A percentile compares a stretch with the other conserved stretches of the same genome.
Evolutionary conservation across 2,329 filamentous ascomycete species (phyloP).

Genomic region (Cyphellophora attinorum): DNA sequence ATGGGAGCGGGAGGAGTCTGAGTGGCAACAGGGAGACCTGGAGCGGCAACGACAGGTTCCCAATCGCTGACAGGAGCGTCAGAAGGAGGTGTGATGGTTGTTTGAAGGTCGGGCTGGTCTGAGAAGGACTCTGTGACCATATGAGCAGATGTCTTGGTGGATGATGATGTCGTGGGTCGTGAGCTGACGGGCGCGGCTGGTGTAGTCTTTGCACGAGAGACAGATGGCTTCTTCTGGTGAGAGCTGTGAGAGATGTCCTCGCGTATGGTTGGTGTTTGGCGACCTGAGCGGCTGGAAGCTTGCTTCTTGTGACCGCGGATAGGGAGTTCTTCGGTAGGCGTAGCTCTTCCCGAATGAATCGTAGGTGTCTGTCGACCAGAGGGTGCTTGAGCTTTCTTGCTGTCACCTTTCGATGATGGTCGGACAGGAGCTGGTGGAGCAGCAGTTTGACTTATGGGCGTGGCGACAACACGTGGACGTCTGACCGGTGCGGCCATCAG

Average conservation of each 20-base stretch:
- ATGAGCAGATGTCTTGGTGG: slow-evolving; percentile 1
- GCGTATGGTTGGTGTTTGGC: slow-evolving; percentile 7
- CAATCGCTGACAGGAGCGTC: too few relatives aligned
- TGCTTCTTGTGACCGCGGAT: slow-evolving; percentile 8
- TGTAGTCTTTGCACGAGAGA: slow-evolving; percentile 4
- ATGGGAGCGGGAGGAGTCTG: slow-evolving; percentile 2
- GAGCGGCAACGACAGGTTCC: too few relatives aligned
- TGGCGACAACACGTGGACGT: slow-evolving; percentile 17
- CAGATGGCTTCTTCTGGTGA: slow-evolving; percentile 4
- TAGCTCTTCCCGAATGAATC: slow-evolving; percentile 11
- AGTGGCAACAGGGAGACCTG: too few relatives aligned
- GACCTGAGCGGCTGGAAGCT: slow-evolving; percentile 4
- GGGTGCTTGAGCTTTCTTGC: slow-evolving; percentile 3
- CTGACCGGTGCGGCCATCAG: slow-evolving; percentile 18
- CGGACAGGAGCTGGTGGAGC: slow-evolving; percentile 1
- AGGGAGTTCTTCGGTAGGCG: slow-evolving; percentile 5
- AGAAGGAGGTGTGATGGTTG: too few relatives aligned
- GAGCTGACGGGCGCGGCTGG: neutral
- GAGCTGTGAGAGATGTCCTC: slow-evolving; percentile 2
- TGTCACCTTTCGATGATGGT: slow-evolving; percentile 4
- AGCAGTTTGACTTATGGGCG: slow-evolving; percentile 14
- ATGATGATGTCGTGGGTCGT: slow-evolving; percentile 6
- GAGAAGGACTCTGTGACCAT: slow-evolving; percentile 3
- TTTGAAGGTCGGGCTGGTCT: too few relatives aligned
- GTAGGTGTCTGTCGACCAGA: slow-evolving; percentile 7